A percentile compares a stretch with the other conserved stretches of the same genome.
Conservation (phyloP, 169 alveolate genomes). For the Plasmodium malariae region DNA sequence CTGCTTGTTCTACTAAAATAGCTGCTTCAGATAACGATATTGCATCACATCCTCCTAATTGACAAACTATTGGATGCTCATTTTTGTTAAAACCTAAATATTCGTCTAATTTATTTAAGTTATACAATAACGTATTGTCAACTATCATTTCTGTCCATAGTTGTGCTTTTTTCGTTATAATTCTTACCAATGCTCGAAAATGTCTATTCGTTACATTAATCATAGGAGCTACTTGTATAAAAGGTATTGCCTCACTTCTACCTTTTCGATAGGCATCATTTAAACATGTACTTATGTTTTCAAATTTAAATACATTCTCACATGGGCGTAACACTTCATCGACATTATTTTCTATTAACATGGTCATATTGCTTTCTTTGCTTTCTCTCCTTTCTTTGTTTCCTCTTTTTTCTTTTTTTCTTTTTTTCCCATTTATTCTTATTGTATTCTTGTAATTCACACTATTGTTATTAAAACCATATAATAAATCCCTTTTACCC, state of each 20-base stretch:
- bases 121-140: constrained; percentile 88
- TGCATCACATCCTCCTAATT: constrained; percentile 96
- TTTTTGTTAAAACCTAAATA: constrained; percentile 79
- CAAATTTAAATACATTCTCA: constrained; percentile 39
- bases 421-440: background rate
- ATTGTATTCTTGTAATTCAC: background rate
- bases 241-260: constrained; percentile 49
- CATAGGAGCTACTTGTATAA: constrained; percentile 96
- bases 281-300: constrained; percentile 22
- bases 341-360: constrained; percentile 14
- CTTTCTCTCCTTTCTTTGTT: background rate
- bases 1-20: constrained; percentile 88
- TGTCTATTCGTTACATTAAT: constrained; percentile 94
- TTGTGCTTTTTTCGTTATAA: constrained; percentile 89
- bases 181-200: constrained; percentile 88
- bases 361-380: constrained; percentile 12
- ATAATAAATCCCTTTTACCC: constrained; percentile 1
- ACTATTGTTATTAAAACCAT: background rate
- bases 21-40: constrained; percentile 92
- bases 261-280: constrained; percentile 6
- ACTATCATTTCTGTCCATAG: constrained; percentile 96
- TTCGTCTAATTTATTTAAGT: constrained; percentile 69
- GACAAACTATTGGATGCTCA: constrained; percentile 92
- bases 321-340: constrained; percentile 14
- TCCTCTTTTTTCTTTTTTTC: background rate